Evolutionary conservation across 805 yeast genomes (phyloP).

Genomic region (Teunomyces funiuensis): DNA sequence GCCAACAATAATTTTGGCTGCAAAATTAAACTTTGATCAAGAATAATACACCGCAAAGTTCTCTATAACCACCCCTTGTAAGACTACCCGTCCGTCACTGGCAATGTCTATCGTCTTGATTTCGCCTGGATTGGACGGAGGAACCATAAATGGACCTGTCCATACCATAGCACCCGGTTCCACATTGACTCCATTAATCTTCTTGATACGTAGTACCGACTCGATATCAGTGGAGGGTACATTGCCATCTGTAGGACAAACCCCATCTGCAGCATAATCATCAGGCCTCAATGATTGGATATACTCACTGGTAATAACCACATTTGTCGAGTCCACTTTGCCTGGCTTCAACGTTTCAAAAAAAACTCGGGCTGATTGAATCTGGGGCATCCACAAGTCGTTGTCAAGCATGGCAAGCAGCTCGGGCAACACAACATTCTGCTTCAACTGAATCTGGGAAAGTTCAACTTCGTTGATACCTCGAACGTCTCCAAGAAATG

Average conservation of each 20-base stretch:
- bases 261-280: constrained; percentile 4
- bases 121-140: background rate
- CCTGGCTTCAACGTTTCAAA: constrained; percentile 47
- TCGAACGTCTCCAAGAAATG: constrained; percentile 29
- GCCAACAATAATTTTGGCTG: no score
- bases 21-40: no score
- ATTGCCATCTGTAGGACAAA: constrained; percentile 1
- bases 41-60: constrained; percentile 28
- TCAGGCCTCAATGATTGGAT: constrained; percentile 13
- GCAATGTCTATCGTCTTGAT: constrained; percentile 16
- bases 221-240: constrained; percentile 9
- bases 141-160: constrained; percentile 26
- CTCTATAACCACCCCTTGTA: constrained; percentile 31
- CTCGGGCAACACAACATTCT: constrained; percentile 12
- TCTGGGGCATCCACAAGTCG: constrained; percentile 40
- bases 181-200: constrained; percentile 34
- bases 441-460: constrained; percentile 14
- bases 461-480: constrained; percentile 24
- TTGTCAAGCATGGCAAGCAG: constrained; percentile 11
- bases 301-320: constrained; percentile 26
- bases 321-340: constrained; percentile 40
- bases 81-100: constrained; percentile 20
- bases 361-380: constrained; percentile 43
- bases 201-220: constrained; percentile 24
- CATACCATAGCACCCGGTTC: constrained; percentile 24